Conservation (phyloP, 306 rosid species). For the Cicer arietinum region DNA sequence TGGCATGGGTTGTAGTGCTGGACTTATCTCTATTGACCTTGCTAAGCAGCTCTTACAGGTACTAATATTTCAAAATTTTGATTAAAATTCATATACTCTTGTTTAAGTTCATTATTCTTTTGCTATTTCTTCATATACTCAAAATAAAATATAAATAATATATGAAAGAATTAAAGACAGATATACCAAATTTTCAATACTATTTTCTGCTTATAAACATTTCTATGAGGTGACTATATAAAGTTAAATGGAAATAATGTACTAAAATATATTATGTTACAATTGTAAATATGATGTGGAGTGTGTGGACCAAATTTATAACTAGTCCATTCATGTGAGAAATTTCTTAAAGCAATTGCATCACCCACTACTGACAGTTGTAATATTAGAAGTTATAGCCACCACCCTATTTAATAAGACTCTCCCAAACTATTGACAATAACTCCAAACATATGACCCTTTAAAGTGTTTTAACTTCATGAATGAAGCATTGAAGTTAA, state of each 20-base stretch:
- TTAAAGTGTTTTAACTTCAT: neutral
- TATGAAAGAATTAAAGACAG: too few species aligned
- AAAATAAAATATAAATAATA: too few species aligned
- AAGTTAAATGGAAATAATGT: neutral
- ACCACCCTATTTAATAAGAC: slow-evolving; percentile 39
- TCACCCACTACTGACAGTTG: slow-evolving; percentile 39
- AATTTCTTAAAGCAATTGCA: neutral
- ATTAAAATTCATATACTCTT: neutral
- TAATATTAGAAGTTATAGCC: slow-evolving; percentile 37
- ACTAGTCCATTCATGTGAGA: neutral
- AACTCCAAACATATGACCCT: neutral
- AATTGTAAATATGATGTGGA: neutral
- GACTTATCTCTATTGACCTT: slow-evolving; percentile 89
- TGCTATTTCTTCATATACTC: neutral
- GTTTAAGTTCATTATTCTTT: neutral
- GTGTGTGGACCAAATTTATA: slow-evolving; percentile 2
- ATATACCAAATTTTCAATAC: too few species aligned
- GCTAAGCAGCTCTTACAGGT: slow-evolving; percentile 95
- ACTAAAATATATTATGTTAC: neutral
- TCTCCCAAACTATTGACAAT: neutral
- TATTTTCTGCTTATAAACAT: too few species aligned
- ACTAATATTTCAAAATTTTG: neutral
- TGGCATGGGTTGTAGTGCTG: slow-evolving; percentile 99
- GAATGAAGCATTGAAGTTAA: slow-evolving; percentile 31
- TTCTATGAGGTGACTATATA: too few species aligned